Base-by-base conservation (phyloP, 2,329 filamentous ascomycete genomes). In the Orbilia ellipsospora region DNA sequence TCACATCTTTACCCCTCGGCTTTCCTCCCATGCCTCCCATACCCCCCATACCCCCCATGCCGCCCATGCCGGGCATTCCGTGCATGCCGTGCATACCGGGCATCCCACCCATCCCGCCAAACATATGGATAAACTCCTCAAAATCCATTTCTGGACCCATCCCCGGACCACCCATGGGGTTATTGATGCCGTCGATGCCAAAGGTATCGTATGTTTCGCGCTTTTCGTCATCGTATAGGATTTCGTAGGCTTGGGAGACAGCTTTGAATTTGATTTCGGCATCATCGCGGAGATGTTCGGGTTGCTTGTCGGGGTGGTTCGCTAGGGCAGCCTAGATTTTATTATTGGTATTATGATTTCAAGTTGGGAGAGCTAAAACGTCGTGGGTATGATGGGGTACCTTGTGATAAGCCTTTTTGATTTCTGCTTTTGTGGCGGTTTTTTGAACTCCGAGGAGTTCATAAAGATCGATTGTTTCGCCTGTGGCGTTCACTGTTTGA, bases 381-480 rank as follows among this genome's bases (percentile, higher is more conserved):
- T n/a, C n/a, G n/a, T n/a, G n/a, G n/a, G n/a, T n/a, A n/a, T n/a
- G n/a, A n/a, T n/a, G 20, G 81, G 84, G 79, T 80, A 94, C 94
- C 88, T 96, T 97, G 84, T 94, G 91, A 84, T 97, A 97, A 77
- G 94, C 94, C 84, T 97, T 97, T 83, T 95, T 96, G 84, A 98
- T 91, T 80, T 97, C 92, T 67, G 90, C 88, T 80, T 90, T 90
- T 77, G 86, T 89, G 62, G 94, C 92, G 77, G 85, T 85, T 82
- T 87, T 90, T 62, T 90, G 85, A 80, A 98, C 87, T 73, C 89
- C 91, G 77, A 98, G 89, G 80, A 97, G 86, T 84, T 90, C 94
- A 79, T 90, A 90, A 80, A 90, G 85, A 81, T 90, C 88, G 77
- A 86, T 80, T 78, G 88, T 87, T 78, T 85, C 86, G 23, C 79